Conservation (phyloP, 1,139 yeast genomes). For the Sugiyamaella grinbergsii region DNA sequence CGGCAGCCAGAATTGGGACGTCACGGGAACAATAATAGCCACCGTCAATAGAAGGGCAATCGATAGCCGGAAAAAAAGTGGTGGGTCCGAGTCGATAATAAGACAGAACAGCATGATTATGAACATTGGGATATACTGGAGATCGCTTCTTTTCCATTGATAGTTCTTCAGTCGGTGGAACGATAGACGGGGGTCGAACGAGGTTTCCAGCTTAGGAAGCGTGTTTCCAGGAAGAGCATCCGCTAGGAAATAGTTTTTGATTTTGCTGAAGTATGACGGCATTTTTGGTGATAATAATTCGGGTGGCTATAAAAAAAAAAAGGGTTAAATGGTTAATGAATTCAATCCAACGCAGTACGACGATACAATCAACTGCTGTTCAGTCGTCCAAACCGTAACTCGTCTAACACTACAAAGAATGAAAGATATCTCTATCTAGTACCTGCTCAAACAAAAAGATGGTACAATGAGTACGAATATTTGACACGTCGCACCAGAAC, state of each 20-base stretch:
- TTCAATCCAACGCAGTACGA: background rate
- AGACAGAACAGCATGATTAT: constrained; percentile 51
- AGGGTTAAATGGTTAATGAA: background rate
- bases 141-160: constrained; percentile 44
- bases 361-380: too few species aligned
- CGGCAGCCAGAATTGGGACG: constrained; percentile 81
- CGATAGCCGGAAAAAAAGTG: constrained; percentile 45
- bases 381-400: too few species aligned
- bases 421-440: too few species aligned
- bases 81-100: constrained; percentile 55
- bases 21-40: constrained; percentile 64
- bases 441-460: too few species aligned
- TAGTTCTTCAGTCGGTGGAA: constrained; percentile 54
- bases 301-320: background rate
- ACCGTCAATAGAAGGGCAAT: constrained; percentile 40
- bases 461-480: too few species aligned
- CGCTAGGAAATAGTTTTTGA: constrained; percentile 38
- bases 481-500: too few species aligned
- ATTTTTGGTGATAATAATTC: background rate
- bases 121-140: constrained; percentile 48
- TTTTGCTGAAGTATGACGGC: constrained; percentile 5
- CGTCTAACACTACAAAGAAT: too few species aligned
- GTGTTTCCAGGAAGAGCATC: constrained; percentile 61
- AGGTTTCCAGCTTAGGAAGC: constrained; percentile 60
- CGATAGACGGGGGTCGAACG: constrained; percentile 56